These are phyloP conservation scores for Hygrophorus pudorinus DNA, from an alignment of 768 basidiomycete genomes.

Conservation along the genomic window DNA sequence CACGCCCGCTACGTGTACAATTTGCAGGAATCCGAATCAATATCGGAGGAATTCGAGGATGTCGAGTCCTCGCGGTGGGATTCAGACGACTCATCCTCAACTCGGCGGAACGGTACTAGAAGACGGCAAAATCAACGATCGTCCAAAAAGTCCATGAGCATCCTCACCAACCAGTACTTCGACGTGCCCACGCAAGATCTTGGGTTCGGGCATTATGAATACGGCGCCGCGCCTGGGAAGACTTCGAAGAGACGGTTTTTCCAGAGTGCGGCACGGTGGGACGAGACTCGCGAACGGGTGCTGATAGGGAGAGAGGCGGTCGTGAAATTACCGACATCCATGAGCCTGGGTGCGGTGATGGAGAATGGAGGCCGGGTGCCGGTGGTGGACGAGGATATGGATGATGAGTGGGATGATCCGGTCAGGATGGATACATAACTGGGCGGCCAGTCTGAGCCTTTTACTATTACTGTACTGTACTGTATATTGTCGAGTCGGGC, in stretches of 20 bases:
- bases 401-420: no score
- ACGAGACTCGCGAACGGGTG: constrained; percentile 19
- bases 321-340: no score
- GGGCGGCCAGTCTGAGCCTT: no score
- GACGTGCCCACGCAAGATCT: constrained; percentile 38
- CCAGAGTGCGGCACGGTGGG: constrained; percentile 33
- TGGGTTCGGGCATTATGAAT: constrained; percentile 30
- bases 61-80: constrained; percentile 24
- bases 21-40: constrained; percentile 39
- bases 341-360: not conserved
- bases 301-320: constrained; percentile 5
- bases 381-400: no score
- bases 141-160: constrained; percentile 52
- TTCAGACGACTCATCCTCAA: constrained; percentile 35
- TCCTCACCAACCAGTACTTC: constrained; percentile 50
- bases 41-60: constrained; percentile 38
- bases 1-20: constrained; percentile 58
- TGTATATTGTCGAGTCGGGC: no score
- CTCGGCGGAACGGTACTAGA: constrained; percentile 15
- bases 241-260: constrained; percentile 47
- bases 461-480: no score
- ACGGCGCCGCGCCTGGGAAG: constrained; percentile 19
- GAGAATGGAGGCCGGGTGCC: not conserved
- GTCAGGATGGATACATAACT: no score
- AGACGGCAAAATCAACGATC: constrained; percentile 12